Percentiles rank a stretch among this genome's conserved stretches.
phyloP scores from a whole-genome alignment of 2,329 filamentous ascomycete species.

The Fusarium brachygibbosum region DNA sequence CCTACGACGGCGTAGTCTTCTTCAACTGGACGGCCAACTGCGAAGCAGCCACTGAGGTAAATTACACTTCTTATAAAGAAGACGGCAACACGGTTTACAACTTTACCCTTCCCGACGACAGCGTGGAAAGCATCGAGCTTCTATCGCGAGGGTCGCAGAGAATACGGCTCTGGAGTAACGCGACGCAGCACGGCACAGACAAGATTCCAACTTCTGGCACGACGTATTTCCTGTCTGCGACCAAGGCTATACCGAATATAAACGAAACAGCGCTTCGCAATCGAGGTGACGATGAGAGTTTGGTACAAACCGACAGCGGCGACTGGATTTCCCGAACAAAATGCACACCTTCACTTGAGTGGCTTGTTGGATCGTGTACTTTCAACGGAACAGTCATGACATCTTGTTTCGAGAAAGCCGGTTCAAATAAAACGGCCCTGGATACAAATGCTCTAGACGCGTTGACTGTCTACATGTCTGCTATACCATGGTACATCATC shows the following conservation, averaged over 20 bases:
- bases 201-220: constrained; percentile 36
- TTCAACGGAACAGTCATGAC: constrained; percentile 43
- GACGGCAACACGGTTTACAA: constrained; percentile 36
- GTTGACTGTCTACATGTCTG: constrained; percentile 37
- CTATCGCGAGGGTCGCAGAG: constrained; percentile 18
- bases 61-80: constrained; percentile 24
- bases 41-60: constrained; percentile 37
- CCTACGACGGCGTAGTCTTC: constrained; percentile 36
- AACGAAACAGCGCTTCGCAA: constrained; percentile 31
- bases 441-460: constrained; percentile 35
- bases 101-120: constrained; percentile 35
- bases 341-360: constrained; percentile 34
- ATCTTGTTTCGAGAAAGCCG: constrained; percentile 2
- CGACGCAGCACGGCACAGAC: not conserved
- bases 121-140: constrained; percentile 33
- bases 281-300: constrained; percentile 30
- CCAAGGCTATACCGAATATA: constrained; percentile 31
- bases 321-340: constrained; percentile 41
- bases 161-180: constrained; percentile 31
- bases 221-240: constrained; percentile 34
- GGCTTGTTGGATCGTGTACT: constrained; percentile 35
- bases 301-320: constrained; percentile 28
- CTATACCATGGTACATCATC: constrained; percentile 44
- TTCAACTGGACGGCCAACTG: constrained; percentile 40
- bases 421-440: constrained; percentile 25